Conservation (phyloP, 2,329 filamentous ascomycete genomes). For the Nannizziopsis arthrosporioides region DNA sequence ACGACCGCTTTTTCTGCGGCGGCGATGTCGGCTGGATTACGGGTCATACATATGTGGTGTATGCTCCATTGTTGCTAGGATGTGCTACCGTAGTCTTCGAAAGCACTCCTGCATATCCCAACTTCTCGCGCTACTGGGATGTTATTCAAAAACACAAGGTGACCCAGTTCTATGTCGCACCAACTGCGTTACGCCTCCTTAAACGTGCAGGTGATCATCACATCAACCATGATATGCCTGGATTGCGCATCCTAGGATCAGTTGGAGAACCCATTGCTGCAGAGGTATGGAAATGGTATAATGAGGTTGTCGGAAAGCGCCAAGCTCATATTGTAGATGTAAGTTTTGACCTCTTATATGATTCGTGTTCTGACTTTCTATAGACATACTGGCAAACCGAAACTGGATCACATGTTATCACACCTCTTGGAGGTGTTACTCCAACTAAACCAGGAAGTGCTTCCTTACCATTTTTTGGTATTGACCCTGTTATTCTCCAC, state of each 20-base stretch:
- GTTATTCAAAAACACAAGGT: conserved; percentile 91
- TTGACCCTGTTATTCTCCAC: conserved; percentile 95
- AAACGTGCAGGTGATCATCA: conserved; percentile 93
- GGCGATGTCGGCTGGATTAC: conserved; percentile 99
- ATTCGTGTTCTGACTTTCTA: neutral
- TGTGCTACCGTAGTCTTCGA: conserved; percentile 94
- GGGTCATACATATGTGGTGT: conserved; percentile 95
- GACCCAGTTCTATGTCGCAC: conserved; percentile 96
- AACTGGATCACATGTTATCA: conserved; percentile 92
- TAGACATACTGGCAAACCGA: conserved; percentile 99
- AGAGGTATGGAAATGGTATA: conserved; percentile 99
- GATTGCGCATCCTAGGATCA: conserved; percentile 79
- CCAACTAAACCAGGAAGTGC: conserved; percentile 95
- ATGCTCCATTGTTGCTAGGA: conserved; percentile 84
- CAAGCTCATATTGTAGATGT: conserved; percentile 90
- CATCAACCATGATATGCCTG: conserved; percentile 79
- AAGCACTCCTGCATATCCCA: conserved; percentile 91
- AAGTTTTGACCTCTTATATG: conserved; percentile 37
- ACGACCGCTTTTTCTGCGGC: conserved; percentile 91
- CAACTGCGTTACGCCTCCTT: conserved; percentile 79
- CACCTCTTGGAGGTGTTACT: conserved; percentile 81
- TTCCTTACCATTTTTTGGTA: conserved; percentile 94
- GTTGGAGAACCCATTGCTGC: conserved; percentile 96
- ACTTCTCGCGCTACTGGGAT: conserved; percentile 98
- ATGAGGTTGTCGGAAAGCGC: conserved; percentile 85